Base-by-base conservation (phyloP, 1,284 basidiomycete species). In the Marasmius tenuissimus region DNA sequence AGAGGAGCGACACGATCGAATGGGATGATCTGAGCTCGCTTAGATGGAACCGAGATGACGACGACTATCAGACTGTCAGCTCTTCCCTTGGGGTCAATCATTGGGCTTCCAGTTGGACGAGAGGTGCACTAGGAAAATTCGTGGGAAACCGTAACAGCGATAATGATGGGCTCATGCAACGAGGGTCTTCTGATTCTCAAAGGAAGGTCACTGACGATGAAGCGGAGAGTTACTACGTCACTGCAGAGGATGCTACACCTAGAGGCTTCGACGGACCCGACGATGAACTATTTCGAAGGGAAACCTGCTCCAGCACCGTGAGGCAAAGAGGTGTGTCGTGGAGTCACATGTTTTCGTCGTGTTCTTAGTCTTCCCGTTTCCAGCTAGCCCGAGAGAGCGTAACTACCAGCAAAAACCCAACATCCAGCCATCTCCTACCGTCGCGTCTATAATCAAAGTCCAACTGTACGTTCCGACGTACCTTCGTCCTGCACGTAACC, bases 381-480 rank as follows among this genome's bases (percentile, higher is more conserved):
- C 27, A 27, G 34, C 33, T 16, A 52, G 22, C 4, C 50, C 14
- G 27, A 22, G 12, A 20, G 27, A 52, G 12, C 27, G n/a, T 1
- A 39, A 39, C 34, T 33, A 20, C 20, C 59, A 22, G 27, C 45
- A 50, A n/a, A 22, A 27, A 56, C 14, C 20, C 51, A 22, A 6
- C 3, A 27, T 27, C 22, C 50, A 16, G 27, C 16, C 53, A 7
- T 52, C 58, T 6, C 48, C 58, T 7, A 20, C 37, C 20, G 51
- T 59, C n/a, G 50, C 48, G 58, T 49, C 48, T 18, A 22, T 60
- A 22, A 53, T 60, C 18, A 37, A 54, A 34, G 74, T 75, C 61
- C 72, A 73, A 62, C 48, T 74, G 57, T 70, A 70, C 40, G 65
- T 69, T n/a, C 63, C 22, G 6, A 10, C 16, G 27, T 27, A 22